Percentiles rank a stretch among this genome's conserved stretches.
These are phyloP conservation scores for Vanrija humicola DNA, from an alignment of 1,284 basidiomycete species.

Conservation along the genomic window DNA sequence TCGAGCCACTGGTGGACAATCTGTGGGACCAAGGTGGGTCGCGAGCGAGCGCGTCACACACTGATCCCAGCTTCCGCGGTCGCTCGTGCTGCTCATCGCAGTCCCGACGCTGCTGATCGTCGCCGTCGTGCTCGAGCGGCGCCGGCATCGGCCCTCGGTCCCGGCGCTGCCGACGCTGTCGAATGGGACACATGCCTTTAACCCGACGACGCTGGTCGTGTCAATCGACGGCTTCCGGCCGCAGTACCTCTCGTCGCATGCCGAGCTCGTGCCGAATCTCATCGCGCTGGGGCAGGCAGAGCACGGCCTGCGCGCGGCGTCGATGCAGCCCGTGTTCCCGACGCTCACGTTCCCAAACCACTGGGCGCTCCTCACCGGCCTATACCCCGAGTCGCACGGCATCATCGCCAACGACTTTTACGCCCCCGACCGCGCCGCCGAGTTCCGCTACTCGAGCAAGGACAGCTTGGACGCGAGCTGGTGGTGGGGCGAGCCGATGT, in stretches of 20 bases:
- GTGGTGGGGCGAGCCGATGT: constrained; percentile 89
- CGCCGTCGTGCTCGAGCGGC: not conserved
- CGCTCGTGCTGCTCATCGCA: constrained; percentile 2
- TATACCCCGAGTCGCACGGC: constrained; percentile 81
- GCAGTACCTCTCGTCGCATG: constrained; percentile 17
- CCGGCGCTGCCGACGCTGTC: constrained; percentile 5
- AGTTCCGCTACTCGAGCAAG: constrained; percentile 55
- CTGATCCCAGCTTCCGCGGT: constrained; percentile 8
- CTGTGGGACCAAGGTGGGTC: too few species aligned
- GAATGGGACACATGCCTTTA: constrained; percentile 22
- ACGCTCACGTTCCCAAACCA: constrained; percentile 91
- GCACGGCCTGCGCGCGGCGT: constrained; percentile 70
- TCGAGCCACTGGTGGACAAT: too few species aligned
- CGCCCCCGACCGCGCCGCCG: constrained; percentile 59
- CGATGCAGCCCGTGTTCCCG: constrained; percentile 79
- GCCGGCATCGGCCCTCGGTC: not conserved
- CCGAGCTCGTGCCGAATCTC: constrained; percentile 20
- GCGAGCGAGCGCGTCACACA: too few species aligned
- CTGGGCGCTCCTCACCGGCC: constrained; percentile 80
- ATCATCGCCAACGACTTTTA: constrained; percentile 90
- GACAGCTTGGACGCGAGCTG: constrained; percentile 65
- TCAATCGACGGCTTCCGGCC: constrained; percentile 36
- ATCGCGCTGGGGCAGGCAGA: constrained; percentile 10
- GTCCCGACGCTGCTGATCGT: not conserved
- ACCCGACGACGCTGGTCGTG: constrained; percentile 30